These are phyloP conservation scores for Kwoniella dejecticola DNA, from an alignment of 768 basidiomycete genomes.

Conservation along the genomic window DNA sequence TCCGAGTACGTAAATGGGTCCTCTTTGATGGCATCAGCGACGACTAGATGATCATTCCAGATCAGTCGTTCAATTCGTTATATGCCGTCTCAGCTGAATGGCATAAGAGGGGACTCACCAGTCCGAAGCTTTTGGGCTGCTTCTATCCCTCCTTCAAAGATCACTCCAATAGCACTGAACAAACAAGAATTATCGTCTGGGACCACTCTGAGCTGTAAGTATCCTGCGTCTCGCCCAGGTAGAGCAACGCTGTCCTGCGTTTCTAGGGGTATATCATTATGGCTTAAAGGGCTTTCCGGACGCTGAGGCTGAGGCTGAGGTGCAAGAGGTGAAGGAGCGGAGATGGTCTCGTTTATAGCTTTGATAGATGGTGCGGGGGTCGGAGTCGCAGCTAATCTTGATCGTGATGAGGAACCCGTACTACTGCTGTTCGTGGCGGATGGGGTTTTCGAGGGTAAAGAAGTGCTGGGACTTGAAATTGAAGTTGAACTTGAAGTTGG, in stretches of 20 bases:
- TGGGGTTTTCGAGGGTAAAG: too few relatives aligned
- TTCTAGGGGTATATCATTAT: constrained; percentile 47
- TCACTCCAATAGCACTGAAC: constrained; percentile 79
- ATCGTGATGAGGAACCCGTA: background rate
- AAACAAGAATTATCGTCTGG: constrained; percentile 98
- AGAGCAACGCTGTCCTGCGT: constrained; percentile 20
- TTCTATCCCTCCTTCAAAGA: constrained; percentile 80
- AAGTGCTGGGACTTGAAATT: too few relatives aligned
- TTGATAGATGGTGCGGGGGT: constrained; percentile 35
- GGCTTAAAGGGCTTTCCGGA: constrained; percentile 21
- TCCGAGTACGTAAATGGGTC: constrained; percentile 77
- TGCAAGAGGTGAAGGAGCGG: constrained; percentile 27
- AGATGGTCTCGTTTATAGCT: constrained; percentile 26
- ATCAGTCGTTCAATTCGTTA: background rate
- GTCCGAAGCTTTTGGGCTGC: constrained; percentile 72
- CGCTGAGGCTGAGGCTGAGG: too few relatives aligned
- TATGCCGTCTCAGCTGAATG: too few relatives aligned
- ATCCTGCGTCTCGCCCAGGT: constrained; percentile 44
- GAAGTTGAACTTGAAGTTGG: constrained; percentile 7
- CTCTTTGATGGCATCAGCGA: constrained; percentile 74
- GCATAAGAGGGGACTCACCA: constrained; percentile 63
- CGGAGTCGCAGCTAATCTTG: constrained; percentile 27
- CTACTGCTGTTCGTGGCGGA: constrained; percentile 26
- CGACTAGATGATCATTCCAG: constrained; percentile 61
- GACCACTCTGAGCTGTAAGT: constrained; percentile 64